Base-by-base conservation (phyloP, 192 early-diverging fungal species). In the Obelidium mucronatum region DNA sequence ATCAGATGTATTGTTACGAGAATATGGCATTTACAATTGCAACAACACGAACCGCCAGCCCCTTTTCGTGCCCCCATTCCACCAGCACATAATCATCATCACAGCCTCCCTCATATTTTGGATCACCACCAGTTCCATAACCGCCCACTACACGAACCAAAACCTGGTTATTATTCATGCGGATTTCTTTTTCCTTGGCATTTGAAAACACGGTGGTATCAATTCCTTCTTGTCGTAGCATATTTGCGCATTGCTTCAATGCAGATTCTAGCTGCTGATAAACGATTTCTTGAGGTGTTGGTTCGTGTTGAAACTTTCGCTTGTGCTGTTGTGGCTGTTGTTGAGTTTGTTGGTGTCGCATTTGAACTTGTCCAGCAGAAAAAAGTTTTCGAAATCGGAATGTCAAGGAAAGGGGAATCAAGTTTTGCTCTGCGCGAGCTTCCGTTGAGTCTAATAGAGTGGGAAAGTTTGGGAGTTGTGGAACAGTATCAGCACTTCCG, bases 11-110 rank as follows among this genome's bases (percentile, higher is more conserved):
- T n/a, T n/a, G n/a, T n/a, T n/a, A n/a, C n/a, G n/a, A n/a, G n/a
- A 73, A 59, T 11, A 37, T 35, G 19, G 35, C 70, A 39, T 37
- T 40, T 13, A 74, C 72, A 6, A 74, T 56, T 13, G 72, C 42
- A 40, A 63, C 59, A 13, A 74, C 59, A 22, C 24, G 31, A 11
- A 40, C 40, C 5, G 60, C 72, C 54, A 74, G 40, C 13, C 62
- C 39, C 24, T 35, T 28, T n/a, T 22, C 72, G 33, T 63, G 58
- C 5, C 60, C 52, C 72, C 72, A 74, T 51, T 74, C 72, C 11
- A 74, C 72, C 13, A 74, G 2, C 5, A 63, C 59, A 40, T 28
- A 22, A 8, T 36, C 69, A 11, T 59, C 54, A 36, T 22, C 67
- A 44, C 4, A 13, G 17, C 51, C 44, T 48, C 39, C 48, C 19